Conservation (phyloP, 805 yeast species). For the Isabelozyma heimii region DNA sequence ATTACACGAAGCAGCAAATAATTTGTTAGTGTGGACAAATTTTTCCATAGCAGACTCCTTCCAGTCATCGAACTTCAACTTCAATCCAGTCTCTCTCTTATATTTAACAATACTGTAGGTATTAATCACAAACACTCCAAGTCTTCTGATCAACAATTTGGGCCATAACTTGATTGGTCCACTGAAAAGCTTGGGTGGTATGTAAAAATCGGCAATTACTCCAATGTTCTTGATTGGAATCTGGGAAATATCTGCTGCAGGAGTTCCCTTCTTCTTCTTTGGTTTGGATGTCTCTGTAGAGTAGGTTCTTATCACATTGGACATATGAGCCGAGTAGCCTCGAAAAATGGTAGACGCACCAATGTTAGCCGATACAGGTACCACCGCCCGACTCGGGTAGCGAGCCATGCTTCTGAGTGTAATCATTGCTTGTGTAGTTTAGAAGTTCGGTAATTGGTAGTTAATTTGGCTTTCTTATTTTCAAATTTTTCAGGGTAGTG, state of each 20-base stretch:
- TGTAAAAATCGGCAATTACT: slow-evolving; percentile 41
- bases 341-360: slow-evolving; percentile 1
- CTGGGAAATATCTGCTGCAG: slow-evolving; percentile 30
- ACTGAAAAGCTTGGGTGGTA: slow-evolving; percentile 33
- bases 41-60: slow-evolving; percentile 78
- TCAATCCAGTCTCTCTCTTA: slow-evolving; percentile 39
- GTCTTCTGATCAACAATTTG: slow-evolving; percentile 52
- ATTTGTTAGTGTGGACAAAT: slow-evolving; percentile 74
- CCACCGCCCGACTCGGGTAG: neutral
- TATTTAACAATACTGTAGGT: slow-evolving; percentile 51
- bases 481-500: neutral
- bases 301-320: slow-evolving; percentile 5
- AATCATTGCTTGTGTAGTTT: neutral
- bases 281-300: slow-evolving; percentile 9
- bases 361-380: neutral
- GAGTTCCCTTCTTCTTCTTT: slow-evolving; percentile 10
- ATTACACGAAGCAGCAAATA: slow-evolving; percentile 60
- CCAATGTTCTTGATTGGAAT: slow-evolving; percentile 39
- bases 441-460: neutral
- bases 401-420: neutral
- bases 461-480: neutral
- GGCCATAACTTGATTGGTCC: slow-evolving; percentile 37
- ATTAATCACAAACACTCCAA: slow-evolving; percentile 67
- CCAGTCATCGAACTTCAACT: slow-evolving; percentile 72
- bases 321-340: slow-evolving; percentile 9